These are phyloP conservation scores for Xylaria nigripes DNA, from an alignment of 495 filamentous ascomycete species.

Conservation along the genomic window DNA sequence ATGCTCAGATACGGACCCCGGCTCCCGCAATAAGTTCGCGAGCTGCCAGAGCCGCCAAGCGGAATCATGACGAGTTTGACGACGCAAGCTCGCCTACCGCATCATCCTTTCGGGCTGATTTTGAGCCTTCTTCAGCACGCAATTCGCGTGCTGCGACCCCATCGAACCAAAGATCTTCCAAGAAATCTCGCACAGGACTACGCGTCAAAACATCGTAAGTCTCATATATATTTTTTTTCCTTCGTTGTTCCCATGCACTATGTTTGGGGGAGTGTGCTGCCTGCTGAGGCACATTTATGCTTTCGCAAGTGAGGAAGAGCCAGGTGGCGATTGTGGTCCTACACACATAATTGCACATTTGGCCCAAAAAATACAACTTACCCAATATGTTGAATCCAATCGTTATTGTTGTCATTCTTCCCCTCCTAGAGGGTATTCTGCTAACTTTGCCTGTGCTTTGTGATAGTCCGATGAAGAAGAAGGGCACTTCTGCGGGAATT, in stretches of 20 bases:
- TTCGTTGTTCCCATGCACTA: conserved; percentile 1
- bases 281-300: conserved; percentile 18
- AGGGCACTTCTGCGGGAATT: conserved; percentile 43
- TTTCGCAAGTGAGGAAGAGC: conserved; percentile 26
- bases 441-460: conserved; percentile 11
- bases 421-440: conserved; percentile 1
- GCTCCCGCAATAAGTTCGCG: conserved; percentile 22
- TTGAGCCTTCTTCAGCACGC: conserved; percentile 34
- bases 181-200: conserved; percentile 48
- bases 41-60: conserved; percentile 33
- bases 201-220: conserved; percentile 67
- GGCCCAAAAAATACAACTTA: background rate
- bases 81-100: conserved; percentile 38
- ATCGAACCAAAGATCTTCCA: conserved; percentile 40
- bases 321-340: conserved; percentile 32
- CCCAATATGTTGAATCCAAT: background rate
- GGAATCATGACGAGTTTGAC: conserved; percentile 39
- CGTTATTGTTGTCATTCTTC: background rate
- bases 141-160: conserved; percentile 52
- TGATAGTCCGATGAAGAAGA: conserved; percentile 49
- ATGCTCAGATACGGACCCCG: conserved; percentile 21
- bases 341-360: conserved; percentile 27
- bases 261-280: conserved; percentile 4
- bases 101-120: conserved; percentile 30
- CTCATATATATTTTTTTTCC: conserved; percentile 9